phyloP scores from a whole-genome alignment of 208 protist species.

The Trypanosomatidae sp. region DNA sequence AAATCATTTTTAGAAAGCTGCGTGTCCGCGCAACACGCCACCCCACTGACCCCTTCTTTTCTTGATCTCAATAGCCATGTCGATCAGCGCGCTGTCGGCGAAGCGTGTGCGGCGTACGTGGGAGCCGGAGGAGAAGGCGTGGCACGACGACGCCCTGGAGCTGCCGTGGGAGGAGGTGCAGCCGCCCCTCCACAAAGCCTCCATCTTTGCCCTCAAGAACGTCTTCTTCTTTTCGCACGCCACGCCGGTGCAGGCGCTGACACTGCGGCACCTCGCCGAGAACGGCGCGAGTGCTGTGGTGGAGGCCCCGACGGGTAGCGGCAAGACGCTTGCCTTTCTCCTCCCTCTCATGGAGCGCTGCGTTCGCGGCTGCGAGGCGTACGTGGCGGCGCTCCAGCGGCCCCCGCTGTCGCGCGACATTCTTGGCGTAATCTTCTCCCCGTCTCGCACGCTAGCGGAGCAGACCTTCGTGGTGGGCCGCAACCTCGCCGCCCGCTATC shows the following conservation, averaged over 20 bases:
- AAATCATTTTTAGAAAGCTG: too few species aligned
- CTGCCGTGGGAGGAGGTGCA: conserved; percentile 84
- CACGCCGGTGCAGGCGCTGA: conserved; percentile 86
- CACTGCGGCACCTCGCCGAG: conserved; percentile 54
- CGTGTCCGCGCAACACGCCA: too few species aligned
- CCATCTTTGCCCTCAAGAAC: conserved; percentile 85
- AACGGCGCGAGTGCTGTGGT: conserved; percentile 78
- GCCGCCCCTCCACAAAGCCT: conserved; percentile 67
- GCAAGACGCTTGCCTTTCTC: conserved; percentile 97
- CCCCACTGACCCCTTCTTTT: neutral
- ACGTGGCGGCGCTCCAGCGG: conserved; percentile 35
- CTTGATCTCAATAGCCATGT: conserved; percentile 30
- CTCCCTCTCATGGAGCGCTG: conserved; percentile 85
- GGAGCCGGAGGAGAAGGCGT: conserved; percentile 84
- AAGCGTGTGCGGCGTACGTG: conserved; percentile 80
- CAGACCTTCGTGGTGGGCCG: conserved; percentile 86
- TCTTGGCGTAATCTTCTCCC: conserved; percentile 77
- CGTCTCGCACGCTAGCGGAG: conserved; percentile 80
- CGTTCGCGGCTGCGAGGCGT: conserved; percentile 54
- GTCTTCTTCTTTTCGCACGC: conserved; percentile 92
- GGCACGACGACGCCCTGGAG: conserved; percentile 77
- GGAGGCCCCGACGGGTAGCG: conserved; percentile 97
- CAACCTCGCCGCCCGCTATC: conserved; percentile 66
- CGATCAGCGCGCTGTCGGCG: conserved; percentile 45
- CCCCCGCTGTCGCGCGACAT: conserved; percentile 72